A percentile compares a stretch with the other conserved stretches of the same genome.
Evolutionary conservation across 169 alveolate species (phyloP).

Genomic region (Plasmodium sp.): DNA sequence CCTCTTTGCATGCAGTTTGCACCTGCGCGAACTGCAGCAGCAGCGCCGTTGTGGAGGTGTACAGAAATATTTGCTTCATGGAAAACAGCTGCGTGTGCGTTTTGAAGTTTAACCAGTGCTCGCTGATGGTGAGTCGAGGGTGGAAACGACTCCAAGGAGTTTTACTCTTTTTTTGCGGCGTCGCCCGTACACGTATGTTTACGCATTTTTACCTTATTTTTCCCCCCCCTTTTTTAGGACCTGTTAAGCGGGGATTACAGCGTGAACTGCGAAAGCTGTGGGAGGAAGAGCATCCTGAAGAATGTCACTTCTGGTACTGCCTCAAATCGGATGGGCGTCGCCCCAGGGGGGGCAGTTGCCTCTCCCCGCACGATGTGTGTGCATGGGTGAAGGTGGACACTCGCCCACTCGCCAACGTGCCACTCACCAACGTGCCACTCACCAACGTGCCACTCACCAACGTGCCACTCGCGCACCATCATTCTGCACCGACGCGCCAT

Average conservation of each 20-base stretch:
- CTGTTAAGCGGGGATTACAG: conserved; percentile 40
- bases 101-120: conserved; percentile 63
- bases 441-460: too few species aligned
- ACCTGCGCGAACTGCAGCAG: conserved; percentile 40
- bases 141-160: background rate
- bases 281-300: conserved; percentile 47
- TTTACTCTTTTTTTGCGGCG: background rate
- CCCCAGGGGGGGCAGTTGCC: background rate
- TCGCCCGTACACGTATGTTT: background rate
- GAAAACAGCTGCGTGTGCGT: conserved; percentile 49
- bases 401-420: too few species aligned
- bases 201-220: background rate
- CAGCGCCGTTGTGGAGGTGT: conserved; percentile 40
- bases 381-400: background rate
- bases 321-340: background rate
- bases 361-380: background rate
- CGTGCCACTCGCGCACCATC: background rate
- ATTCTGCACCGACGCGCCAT: background rate
- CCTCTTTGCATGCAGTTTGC: conserved; percentile 17
- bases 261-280: conserved; percentile 50
- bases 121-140: conserved; percentile 51
- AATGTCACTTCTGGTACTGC: conserved; percentile 54
- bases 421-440: too few species aligned
- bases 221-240: conserved; percentile 1
- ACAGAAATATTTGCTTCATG: conserved; percentile 63